A percentile compares a stretch with the other conserved stretches of the same genome.
Conservation (phyloP, 2,329 filamentous ascomycete genomes). For the Talaromyces marneffei region DNA sequence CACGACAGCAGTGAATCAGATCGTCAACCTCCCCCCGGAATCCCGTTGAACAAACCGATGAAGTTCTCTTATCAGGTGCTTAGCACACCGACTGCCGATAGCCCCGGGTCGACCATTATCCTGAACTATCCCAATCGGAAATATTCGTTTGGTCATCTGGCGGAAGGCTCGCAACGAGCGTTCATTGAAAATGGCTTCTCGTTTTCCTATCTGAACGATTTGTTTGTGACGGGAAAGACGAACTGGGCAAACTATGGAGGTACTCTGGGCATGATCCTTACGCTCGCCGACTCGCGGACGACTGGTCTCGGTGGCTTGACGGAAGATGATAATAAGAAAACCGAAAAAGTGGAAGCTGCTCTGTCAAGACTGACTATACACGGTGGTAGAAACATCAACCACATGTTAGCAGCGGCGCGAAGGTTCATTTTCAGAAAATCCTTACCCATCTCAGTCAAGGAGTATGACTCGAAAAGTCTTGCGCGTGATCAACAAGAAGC, state of each 20-base stretch:
- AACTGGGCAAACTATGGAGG: constrained; percentile 75
- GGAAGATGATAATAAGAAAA: constrained; percentile 1
- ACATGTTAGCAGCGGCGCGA: constrained; percentile 74
- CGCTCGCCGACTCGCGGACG: constrained; percentile 64
- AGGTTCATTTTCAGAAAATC: constrained; percentile 82
- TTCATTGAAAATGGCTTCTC: constrained; percentile 62
- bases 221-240: constrained; percentile 76
- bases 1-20: neutral
- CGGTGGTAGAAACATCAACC: constrained; percentile 71
- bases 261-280: constrained; percentile 77
- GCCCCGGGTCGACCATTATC: constrained; percentile 68
- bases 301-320: constrained; percentile 37
- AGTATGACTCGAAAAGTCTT: constrained; percentile 48
- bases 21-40: constrained; percentile 3
- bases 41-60: constrained; percentile 49
- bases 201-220: constrained; percentile 61
- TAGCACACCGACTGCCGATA: constrained; percentile 81
- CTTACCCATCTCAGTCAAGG: constrained; percentile 64
- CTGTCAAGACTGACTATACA: constrained; percentile 56
- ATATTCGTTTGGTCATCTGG: constrained; percentile 77
- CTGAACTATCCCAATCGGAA: constrained; percentile 75
- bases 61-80: constrained; percentile 67
- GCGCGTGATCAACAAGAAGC: constrained; percentile 16
- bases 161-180: constrained; percentile 79
- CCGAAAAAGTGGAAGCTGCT: neutral